Conservation (phyloP, 345 rosid species). For the Melaleuca alternifolia region DNA sequence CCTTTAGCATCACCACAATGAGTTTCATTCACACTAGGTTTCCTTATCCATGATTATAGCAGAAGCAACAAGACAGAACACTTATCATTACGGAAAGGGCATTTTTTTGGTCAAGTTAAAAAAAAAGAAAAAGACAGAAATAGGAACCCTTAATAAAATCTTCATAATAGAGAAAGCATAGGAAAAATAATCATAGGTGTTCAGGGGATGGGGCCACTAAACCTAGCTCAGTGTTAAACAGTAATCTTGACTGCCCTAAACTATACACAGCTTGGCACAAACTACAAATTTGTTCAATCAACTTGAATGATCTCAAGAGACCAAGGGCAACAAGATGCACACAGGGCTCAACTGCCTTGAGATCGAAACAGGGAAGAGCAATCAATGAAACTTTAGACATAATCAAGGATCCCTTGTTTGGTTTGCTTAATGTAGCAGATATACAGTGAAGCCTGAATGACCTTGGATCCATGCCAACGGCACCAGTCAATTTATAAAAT, state of each 20-base stretch:
- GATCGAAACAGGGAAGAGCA: neutral
- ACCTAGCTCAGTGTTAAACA: neutral
- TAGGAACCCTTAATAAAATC: neutral
- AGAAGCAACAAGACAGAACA: neutral
- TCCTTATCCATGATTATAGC: neutral
- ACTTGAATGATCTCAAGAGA: neutral
- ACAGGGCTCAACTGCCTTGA: neutral
- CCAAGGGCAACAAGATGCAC: neutral
- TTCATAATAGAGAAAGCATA: neutral
- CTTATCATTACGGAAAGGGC: neutral
- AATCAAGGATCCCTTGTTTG: neutral
- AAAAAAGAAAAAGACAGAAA: neutral
- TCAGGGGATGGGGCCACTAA: neutral
- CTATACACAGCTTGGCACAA: neutral
- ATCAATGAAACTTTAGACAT: neutral
- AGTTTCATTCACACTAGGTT: neutral
- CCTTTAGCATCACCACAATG: neutral
- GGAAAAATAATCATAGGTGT: neutral
- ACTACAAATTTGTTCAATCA: neutral
- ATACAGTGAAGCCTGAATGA: neutral
- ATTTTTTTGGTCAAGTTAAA: neutral
- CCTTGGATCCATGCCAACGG: neutral
- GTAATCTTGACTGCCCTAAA: neutral
- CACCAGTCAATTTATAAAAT: neutral
- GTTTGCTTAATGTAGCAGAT: neutral